A percentile compares a stretch with the other conserved stretches of the same genome.
Evolutionary conservation across 768 basidiomycete genomes (phyloP).

Genomic region (Hydnomerulius pinastri): DNA sequence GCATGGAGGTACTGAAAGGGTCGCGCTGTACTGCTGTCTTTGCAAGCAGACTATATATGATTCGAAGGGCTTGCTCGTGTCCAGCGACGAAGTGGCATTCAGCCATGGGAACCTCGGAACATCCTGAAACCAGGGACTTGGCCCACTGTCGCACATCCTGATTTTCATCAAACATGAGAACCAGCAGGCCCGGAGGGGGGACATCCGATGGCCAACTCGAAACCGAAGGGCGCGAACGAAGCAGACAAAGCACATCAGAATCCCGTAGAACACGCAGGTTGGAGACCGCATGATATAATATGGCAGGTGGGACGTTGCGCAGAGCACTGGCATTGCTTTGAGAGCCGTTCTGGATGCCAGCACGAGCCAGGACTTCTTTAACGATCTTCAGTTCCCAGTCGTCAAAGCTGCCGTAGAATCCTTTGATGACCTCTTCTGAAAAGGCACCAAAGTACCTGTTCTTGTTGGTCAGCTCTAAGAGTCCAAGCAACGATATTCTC

Average conservation of each 20-base stretch:
- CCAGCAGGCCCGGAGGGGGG: slow-evolving; percentile 61
- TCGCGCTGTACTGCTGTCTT: slow-evolving; percentile 9
- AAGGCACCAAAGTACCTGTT: slow-evolving; percentile 77
- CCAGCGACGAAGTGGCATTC: slow-evolving; percentile 46
- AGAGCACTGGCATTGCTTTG: slow-evolving; percentile 31
- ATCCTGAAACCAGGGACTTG: slow-evolving; percentile 42
- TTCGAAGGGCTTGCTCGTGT: slow-evolving; percentile 48
- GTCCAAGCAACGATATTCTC: slow-evolving; percentile 2
- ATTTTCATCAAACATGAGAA: slow-evolving; percentile 55
- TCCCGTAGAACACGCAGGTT: slow-evolving; percentile 62
- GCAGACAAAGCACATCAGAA: slow-evolving; percentile 40
- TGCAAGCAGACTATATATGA: slow-evolving; percentile 32
- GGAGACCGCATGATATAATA: slow-evolving; percentile 62
- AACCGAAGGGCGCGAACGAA: slow-evolving; percentile 27
- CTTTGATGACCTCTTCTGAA: slow-evolving; percentile 44
- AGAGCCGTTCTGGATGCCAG: slow-evolving; percentile 19
- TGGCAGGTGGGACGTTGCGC: slow-evolving; percentile 46
- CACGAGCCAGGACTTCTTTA: slow-evolving; percentile 45
- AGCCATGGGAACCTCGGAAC: slow-evolving; percentile 46
- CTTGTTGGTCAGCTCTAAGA: slow-evolving; percentile 16
- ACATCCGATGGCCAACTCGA: slow-evolving; percentile 57
- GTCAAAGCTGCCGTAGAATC: slow-evolving; percentile 66
- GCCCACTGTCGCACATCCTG: slow-evolving; percentile 62
- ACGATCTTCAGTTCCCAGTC: slow-evolving; percentile 64
- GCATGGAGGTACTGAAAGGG: background rate